Conservation (phyloP, 106 monocot species). For the Dendrobium catenatum region DNA sequence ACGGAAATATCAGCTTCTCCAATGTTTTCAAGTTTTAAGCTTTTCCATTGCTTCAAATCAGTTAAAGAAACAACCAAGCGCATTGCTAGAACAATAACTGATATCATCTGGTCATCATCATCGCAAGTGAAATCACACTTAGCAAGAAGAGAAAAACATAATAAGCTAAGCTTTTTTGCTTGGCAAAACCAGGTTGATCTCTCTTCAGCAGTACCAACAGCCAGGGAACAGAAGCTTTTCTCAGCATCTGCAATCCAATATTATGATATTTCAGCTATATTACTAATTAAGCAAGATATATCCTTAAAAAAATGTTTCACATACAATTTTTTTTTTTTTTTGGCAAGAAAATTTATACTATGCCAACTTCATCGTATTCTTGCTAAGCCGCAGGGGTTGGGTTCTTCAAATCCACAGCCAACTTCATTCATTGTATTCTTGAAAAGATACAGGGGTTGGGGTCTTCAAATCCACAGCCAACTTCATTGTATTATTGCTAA, state of each 20-base stretch:
- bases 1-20: constrained; percentile 32
- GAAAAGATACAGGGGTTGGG: too few relatives aligned
- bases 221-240: constrained; percentile 63
- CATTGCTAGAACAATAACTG: constrained; percentile 49
- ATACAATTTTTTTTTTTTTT: neutral
- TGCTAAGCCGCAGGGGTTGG: too few relatives aligned
- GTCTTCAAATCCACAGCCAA: too few relatives aligned
- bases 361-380: neutral
- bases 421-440: too few relatives aligned
- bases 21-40: constrained; percentile 28
- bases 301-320: neutral
- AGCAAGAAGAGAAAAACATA: constrained; percentile 68
- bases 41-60: constrained; percentile 67
- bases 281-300: neutral
- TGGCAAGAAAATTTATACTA: neutral
- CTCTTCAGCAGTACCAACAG: constrained; percentile 55
- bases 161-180: constrained; percentile 49
- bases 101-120: constrained; percentile 30
- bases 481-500: too few relatives aligned
- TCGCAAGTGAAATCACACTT: constrained; percentile 34
- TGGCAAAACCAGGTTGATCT: constrained; percentile 79
- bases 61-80: constrained; percentile 61
- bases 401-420: too few relatives aligned
- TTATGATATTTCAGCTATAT: neutral
- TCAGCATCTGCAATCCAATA: constrained; percentile 43